Base-by-base conservation (phyloP, 2,329 filamentous ascomycete genomes). In the Colletotrichum salicis region DNA sequence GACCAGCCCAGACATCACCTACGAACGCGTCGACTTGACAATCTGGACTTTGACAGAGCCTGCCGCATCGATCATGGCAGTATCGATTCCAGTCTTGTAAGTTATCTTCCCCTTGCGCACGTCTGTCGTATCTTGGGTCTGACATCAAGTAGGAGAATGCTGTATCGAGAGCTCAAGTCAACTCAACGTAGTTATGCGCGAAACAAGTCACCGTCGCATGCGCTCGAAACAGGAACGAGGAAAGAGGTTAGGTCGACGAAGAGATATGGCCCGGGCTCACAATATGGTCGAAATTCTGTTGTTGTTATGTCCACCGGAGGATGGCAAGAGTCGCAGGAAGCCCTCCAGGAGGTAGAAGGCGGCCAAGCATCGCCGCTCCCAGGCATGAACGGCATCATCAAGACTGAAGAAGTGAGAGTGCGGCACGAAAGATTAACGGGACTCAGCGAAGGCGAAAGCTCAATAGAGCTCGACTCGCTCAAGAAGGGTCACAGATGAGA, bases 21-120 rank as follows among this genome's bases (percentile, higher is more conserved):
- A 78, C 37, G 80, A 79, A 22, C 78, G 80, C 6, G 76, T 80
- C 13, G 80, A 82, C 64, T 71, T 82, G 5, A 81, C 79, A 0
- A 82, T 82, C 5, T 82, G 80, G 80, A 81, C 79, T 1, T 41
- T 82, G 41, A 76, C 78, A 1, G 80, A 82, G 45, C 80, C 80
- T 5, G 79, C 80, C 1, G 79, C 76, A 0, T 81, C 80, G 0
- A 82, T 82, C 62, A 82, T 82, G 80, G 80, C 80, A 10, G 75
- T 81, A 1, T 81, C 76, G 1, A 79, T 81, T 27, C 80, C 80
- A 1, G 74, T 81, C 2, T 54, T 82, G 79, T 81, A 72, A 71
- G 80, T 75, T n/a, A 31, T 4, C 1, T 5, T 13, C 11, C 5
- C 24, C 4, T 1, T 1, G 13, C 19, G 19, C 4, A 0, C 7